Evolutionary conservation across 2,329 filamentous ascomycete species (phyloP), one percentile per base, ranked within the genome.

Genomic region (Fusarium buxicola): DNA sequence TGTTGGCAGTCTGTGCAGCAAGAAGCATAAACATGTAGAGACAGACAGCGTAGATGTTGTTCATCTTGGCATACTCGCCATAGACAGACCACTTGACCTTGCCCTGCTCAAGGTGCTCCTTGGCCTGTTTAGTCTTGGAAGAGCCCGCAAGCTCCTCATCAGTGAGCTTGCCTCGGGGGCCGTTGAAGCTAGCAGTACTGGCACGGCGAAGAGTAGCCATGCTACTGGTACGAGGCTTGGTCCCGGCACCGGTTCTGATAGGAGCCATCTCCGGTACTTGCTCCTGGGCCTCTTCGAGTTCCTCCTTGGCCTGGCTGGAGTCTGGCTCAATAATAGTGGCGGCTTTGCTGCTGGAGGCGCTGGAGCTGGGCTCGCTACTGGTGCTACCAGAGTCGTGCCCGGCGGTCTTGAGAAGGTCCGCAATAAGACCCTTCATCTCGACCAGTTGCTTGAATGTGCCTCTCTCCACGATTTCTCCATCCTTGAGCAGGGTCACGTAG

Each of bases 41-140:
- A 13, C 78, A 77, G 8, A 99, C 95, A 11, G 95, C 96, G 54
- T 86, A 81, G 13, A 97, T 77, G 75, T 98, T 97, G 81, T 92
- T 97, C 57, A 92, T 92, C 78, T 92, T 97, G 54, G 95, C 96
- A 72, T 99, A 99, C 77, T 97, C 94, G 15, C 83, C 82, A 73
- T 99, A 99, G 25, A 99, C 94, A 69, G 72, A 71, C 94, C 95
- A 98, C 77, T 97, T 98, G 69, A 99, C 95, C 75, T 98, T 97
- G 72, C 95, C 95, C 78, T 99, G 93, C 76, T 99, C 93, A 3
- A 87, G 85, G 66, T 90, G 90, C 76, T 99, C 95, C 77, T 97
- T 96, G 54, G 83, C 84, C 76, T 97, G 94, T 73, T 89, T 92
- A 39, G 91, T 93, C 78, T 92, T 94, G 71, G 89, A 81, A 50